These are phyloP conservation scores for Nephelium lappaceum DNA, from an alignment of 345 rosid genomes.

Conservation along the genomic window DNA sequence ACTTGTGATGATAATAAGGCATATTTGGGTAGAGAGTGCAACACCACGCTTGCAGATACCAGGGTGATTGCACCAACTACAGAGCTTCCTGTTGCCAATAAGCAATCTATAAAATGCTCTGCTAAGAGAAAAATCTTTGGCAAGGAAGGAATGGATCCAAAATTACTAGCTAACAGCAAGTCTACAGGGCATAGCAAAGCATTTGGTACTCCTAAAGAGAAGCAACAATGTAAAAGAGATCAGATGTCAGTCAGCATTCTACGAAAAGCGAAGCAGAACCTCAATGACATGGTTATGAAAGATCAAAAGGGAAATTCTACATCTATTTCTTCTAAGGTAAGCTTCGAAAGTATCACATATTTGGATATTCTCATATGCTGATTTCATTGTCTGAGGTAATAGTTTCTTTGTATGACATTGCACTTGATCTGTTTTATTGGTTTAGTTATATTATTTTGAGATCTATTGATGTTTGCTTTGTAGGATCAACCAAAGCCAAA, in stretches of 20 bases:
- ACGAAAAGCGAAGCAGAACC: constrained; percentile 40
- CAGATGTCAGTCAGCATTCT: constrained; percentile 12
- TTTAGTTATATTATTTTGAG: neutral
- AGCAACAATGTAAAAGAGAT: constrained; percentile 40
- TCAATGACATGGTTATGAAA: constrained; percentile 31
- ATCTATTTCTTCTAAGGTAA: constrained; percentile 37
- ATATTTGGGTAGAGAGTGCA: constrained; percentile 26
- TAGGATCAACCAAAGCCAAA: constrained; percentile 56
- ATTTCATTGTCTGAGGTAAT: neutral
- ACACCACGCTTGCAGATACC: constrained; percentile 17
- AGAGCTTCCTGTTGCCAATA: constrained; percentile 26
- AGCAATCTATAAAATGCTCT: constrained; percentile 32
- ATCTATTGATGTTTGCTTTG: constrained; percentile 19
- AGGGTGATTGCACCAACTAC: constrained; percentile 18
- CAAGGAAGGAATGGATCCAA: constrained; percentile 32
- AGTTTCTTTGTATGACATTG: neutral
- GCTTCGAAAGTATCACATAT: constrained; percentile 6
- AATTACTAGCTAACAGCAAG: constrained; percentile 37
- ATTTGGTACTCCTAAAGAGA: constrained; percentile 36
- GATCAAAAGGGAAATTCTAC: constrained; percentile 41
- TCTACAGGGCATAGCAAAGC: constrained; percentile 35
- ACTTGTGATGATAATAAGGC: constrained; percentile 28
- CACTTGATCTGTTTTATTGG: neutral
- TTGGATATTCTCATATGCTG: neutral
- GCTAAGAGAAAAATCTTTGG: constrained; percentile 28